A percentile compares a stretch with the other conserved stretches of the same genome.
Conservation (phyloP, 2,329 filamentous ascomycete genomes). For the Diplodia mutila region DNA sequence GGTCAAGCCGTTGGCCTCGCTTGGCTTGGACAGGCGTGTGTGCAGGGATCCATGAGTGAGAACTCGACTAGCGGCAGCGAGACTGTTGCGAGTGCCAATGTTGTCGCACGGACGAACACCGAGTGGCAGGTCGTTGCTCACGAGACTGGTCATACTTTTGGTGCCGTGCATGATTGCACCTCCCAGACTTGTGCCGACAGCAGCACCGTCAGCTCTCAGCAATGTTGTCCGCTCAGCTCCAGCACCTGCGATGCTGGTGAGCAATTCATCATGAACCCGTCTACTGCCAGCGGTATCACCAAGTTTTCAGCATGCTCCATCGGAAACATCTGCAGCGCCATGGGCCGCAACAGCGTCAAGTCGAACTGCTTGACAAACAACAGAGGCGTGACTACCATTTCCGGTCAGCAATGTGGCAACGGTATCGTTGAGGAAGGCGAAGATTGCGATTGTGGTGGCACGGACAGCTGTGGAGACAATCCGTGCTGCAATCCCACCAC, state of each 20-base stretch:
- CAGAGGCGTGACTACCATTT: conserved; percentile 77
- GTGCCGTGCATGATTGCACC: conserved; percentile 92
- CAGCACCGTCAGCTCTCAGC: conserved; percentile 61
- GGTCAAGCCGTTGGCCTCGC: conserved; percentile 85
- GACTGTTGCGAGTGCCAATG: conserved; percentile 82
- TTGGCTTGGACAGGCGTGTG: conserved; percentile 89
- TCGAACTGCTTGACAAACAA: conserved; percentile 82
- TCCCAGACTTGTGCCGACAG: conserved; percentile 66
- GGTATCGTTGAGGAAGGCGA: conserved; percentile 94
- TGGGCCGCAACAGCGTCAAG: conserved; percentile 76
- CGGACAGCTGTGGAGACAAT: conserved; percentile 71
- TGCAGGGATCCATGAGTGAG: conserved; percentile 54
- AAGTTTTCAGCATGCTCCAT: conserved; percentile 86
- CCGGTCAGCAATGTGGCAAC: conserved; percentile 87
- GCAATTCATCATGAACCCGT: conserved; percentile 96
- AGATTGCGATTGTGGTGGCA: conserved; percentile 93
- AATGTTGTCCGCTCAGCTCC: conserved; percentile 75
- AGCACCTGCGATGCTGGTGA: conserved; percentile 73
- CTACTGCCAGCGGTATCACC: conserved; percentile 72
- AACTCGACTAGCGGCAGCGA: conserved; percentile 55
- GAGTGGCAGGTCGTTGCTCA: conserved; percentile 98
- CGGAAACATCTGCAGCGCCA: conserved; percentile 89
- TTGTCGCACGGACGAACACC: conserved; percentile 78
- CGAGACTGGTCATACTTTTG: conserved; percentile 92
- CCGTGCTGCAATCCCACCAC: conserved; percentile 82